These are phyloP conservation scores for Pichia sp. DNA, from an alignment of 1,139 yeast species.

Conservation along the genomic window DNA sequence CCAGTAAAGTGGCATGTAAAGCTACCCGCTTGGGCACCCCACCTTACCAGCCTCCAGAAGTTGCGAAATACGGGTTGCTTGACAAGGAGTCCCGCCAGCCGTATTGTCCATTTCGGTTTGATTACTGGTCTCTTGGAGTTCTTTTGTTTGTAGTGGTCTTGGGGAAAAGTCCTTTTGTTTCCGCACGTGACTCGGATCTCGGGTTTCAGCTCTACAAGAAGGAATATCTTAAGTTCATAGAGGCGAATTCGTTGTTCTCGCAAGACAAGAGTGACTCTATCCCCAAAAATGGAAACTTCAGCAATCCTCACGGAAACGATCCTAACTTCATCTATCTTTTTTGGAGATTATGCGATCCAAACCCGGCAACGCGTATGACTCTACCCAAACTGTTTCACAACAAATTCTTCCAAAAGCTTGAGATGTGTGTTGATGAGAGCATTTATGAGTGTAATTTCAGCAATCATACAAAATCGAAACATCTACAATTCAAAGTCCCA, in stretches of 20 bases:
- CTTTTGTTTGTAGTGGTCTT: conserved; percentile 56
- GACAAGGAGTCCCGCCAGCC: conserved; percentile 36
- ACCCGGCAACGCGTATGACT: conserved; percentile 48
- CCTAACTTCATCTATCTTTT: conserved; percentile 64
- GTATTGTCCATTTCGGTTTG: conserved; percentile 67
- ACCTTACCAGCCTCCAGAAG: conserved; percentile 78
- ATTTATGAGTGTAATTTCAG: conserved; percentile 41
- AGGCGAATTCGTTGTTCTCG: conserved; percentile 22
- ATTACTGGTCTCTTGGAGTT: conserved; percentile 71
- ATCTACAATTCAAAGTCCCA: conserved; percentile 11
- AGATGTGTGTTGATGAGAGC: conserved; percentile 57
- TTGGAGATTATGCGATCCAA: conserved; percentile 72
- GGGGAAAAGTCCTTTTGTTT: conserved; percentile 57
- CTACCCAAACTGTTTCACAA: conserved; percentile 52
- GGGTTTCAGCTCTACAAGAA: conserved; percentile 55
- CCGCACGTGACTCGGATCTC: conserved; percentile 47
- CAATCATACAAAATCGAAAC: conserved; percentile 15
- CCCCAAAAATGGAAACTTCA: conserved; percentile 41
- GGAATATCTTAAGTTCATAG: conserved; percentile 46
- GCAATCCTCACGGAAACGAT: conserved; percentile 50
- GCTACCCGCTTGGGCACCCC: conserved; percentile 70
- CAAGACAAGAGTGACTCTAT: conserved; percentile 13
- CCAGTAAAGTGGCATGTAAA: conserved; percentile 43
- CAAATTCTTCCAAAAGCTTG: conserved; percentile 59
- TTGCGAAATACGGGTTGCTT: conserved; percentile 46